phyloP scores from a whole-genome alignment of 768 basidiomycete genomes.

The Boletus insuetus region DNA sequence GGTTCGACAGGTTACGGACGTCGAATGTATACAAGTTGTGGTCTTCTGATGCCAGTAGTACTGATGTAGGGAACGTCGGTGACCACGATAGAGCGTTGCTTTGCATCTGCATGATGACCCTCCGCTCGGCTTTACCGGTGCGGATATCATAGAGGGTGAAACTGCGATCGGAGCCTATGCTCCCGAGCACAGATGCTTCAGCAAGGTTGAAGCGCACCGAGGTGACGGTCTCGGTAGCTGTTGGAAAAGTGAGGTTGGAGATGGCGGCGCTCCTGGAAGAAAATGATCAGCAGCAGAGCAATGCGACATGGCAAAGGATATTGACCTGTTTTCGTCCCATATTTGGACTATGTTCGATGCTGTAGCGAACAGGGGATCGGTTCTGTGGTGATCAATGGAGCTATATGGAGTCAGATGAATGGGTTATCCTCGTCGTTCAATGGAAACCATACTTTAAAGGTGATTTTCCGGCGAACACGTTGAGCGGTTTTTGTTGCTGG shows the following conservation, averaged over 20 bases:
- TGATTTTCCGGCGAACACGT: constrained; percentile 79
- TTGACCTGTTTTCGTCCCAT: constrained; percentile 94
- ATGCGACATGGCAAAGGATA: neutral
- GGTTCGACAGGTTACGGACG: constrained; percentile 75
- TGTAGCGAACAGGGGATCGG: constrained; percentile 88
- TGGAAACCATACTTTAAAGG: constrained; percentile 75
- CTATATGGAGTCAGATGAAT: constrained; percentile 44
- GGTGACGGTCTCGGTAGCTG: constrained; percentile 84
- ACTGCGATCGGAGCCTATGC: constrained; percentile 91
- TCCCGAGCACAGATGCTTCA: constrained; percentile 92
- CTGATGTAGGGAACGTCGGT: constrained; percentile 87
- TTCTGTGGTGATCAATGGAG: constrained; percentile 91
- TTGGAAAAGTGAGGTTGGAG: constrained; percentile 84
- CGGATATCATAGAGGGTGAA: constrained; percentile 96
- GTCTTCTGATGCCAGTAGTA: constrained; percentile 96
- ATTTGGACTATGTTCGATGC: constrained; percentile 92
- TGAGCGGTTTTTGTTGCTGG: constrained; percentile 55
- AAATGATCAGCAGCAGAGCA: constrained; percentile 6
- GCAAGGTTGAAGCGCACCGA: constrained; percentile 90
- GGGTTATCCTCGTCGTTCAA: neutral
- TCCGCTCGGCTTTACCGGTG: constrained; percentile 91
- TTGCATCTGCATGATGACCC: constrained; percentile 92
- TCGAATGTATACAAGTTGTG: constrained; percentile 99
- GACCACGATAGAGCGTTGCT: constrained; percentile 93
- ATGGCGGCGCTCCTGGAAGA: constrained; percentile 70